phyloP scores from a whole-genome alignment of 2,329 filamentous ascomycete genomes.

The Talaromyces sp. region DNA sequence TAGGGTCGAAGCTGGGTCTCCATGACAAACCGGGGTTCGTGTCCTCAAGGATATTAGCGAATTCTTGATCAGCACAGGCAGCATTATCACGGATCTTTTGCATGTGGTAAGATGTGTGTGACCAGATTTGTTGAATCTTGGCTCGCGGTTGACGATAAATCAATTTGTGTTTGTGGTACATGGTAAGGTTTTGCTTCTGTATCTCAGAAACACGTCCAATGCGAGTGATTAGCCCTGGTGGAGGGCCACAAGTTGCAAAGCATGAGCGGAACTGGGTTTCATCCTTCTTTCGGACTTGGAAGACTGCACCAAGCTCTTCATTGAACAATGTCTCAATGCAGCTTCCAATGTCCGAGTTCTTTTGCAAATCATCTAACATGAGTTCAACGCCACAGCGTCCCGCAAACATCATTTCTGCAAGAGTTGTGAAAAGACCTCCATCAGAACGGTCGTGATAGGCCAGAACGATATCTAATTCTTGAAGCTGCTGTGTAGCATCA shows the following conservation, averaged over 20 bases:
- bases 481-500: conserved; percentile 70
- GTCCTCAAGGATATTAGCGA: conserved; percentile 67
- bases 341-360: conserved; percentile 58
- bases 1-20: conserved; percentile 74
- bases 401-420: conserved; percentile 98
- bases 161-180: conserved; percentile 66
- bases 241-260: conserved; percentile 85
- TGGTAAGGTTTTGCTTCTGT: conserved; percentile 69
- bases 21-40: conserved; percentile 79
- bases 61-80: conserved; percentile 79
- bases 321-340: conserved; percentile 83
- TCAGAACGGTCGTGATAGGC: conserved; percentile 95
- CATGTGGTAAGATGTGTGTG: conserved; percentile 83
- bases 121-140: conserved; percentile 82
- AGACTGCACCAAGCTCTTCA: conserved; percentile 91
- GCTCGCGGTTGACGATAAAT: conserved; percentile 66
- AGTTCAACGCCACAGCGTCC: conserved; percentile 84
- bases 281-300: conserved; percentile 83
- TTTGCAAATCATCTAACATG: conserved; percentile 65
- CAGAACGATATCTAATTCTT: conserved; percentile 68
- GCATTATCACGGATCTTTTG: conserved; percentile 88
- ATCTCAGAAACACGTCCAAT: conserved; percentile 69
- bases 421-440: conserved; percentile 82
- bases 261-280: conserved; percentile 82
- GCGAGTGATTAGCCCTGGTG: conserved; percentile 73